These are phyloP conservation scores for Heimioporus sp. DNA, from an alignment of 768 basidiomycete species.

Conservation along the genomic window DNA sequence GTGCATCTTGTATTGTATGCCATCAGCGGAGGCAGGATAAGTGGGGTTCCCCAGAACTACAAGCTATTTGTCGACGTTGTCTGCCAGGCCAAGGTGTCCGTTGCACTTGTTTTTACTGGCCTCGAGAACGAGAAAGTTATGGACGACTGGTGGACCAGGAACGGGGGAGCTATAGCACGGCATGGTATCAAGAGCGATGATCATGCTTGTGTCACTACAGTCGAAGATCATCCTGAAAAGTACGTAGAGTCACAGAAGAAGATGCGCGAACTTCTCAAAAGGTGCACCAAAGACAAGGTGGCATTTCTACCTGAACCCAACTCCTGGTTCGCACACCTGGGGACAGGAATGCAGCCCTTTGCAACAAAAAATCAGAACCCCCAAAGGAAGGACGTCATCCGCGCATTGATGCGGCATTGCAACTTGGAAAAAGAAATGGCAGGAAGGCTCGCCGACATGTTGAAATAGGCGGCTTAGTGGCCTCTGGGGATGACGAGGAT, in stretches of 20 bases:
- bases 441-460: constrained; percentile 1
- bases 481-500: too few species aligned
- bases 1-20: constrained; percentile 38
- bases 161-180: constrained; percentile 1
- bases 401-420: constrained; percentile 6
- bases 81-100: constrained; percentile 33
- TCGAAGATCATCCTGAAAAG: constrained; percentile 1
- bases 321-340: not conserved
- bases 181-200: constrained; percentile 13
- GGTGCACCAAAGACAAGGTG: not conserved
- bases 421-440: constrained; percentile 6
- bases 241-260: constrained; percentile 12
- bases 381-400: constrained; percentile 1
- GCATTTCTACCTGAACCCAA: not conserved
- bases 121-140: constrained; percentile 25
- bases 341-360: not conserved
- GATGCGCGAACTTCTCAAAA: constrained; percentile 9
- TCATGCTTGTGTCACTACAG: constrained; percentile 22
- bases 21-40: constrained; percentile 33
- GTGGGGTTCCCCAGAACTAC: constrained; percentile 27
- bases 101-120: constrained; percentile 35
- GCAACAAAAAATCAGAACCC: not conserved
- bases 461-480: not conserved
- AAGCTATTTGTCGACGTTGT: constrained; percentile 35
- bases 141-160: constrained; percentile 25